Evolutionary conservation across 805 yeast species (phyloP), one percentile per base, ranked within the genome.

Genomic region (Wickerhamomyces mucosus): DNA sequence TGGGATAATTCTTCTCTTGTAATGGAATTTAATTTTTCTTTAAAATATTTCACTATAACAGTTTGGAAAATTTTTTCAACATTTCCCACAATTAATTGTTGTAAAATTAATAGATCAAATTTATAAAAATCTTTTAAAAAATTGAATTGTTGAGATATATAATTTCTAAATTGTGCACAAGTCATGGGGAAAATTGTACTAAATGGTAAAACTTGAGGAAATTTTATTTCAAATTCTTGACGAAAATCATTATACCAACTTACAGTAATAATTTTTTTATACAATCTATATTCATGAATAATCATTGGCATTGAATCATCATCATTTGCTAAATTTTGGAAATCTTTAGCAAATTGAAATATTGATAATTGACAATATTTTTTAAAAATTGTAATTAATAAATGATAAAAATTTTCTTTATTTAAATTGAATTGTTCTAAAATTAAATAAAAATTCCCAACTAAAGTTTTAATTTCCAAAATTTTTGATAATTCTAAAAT

Each of bases 1-100:
- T 92, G 97, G 0, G 95, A 79, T 18, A 85, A 70, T 42, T 85
- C 88, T 55, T 89, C 97, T 49, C 94, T 82, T 39, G 86, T 81
- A 10, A 78, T 72, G 3, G 86, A 68, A 42, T 73, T 69, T 29
- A 80, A 67, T 38, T 75, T 74, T 11, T 67, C 65, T 35, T 71
- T 66, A 29, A 82, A 71, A 37, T 77, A 72, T 25, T 63, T 63
- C 43, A 84, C 69, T 2, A 89, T 80, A 2, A 82, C 72, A 27
- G 71, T 68, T 14, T 71, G 67, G 39, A 88, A 63, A n/a, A 85
- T 70, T 15, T 59, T 51, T 47, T 92, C 96, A 33, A 86, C 65
- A 2, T 78, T 63, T 8, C 61, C 63, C 11, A 71, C 67, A 30
- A 81, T 61, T 15, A 78, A 65, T 22, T 74, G 71, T 33, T 78